These are phyloP conservation scores for Orychophragmus violaceus DNA, from an alignment of 345 rosid species.

Conservation along the genomic window DNA sequence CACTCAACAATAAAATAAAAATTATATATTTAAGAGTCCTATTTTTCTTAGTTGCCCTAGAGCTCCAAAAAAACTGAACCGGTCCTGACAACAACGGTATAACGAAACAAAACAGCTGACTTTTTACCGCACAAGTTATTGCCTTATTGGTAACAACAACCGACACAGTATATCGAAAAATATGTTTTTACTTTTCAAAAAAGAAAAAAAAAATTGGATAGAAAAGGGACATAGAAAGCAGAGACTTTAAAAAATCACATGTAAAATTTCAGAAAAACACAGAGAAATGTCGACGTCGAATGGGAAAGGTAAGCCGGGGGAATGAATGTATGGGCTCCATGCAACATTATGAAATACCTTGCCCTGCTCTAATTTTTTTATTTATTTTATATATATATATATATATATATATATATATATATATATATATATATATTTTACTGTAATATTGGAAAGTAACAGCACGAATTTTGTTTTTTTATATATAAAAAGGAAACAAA, in stretches of 20 bases:
- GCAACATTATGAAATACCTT: conserved; percentile 10
- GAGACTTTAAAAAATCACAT: conserved; percentile 19
- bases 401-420: too few species aligned
- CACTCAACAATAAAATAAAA: too few species aligned
- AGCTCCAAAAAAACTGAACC: too few species aligned
- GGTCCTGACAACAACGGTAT: background rate
- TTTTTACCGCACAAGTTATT: background rate
- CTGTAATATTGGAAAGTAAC: too few species aligned
- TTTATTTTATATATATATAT: background rate
- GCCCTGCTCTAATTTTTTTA: background rate
- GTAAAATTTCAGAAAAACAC: conserved; percentile 18
- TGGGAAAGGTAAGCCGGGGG: conserved; percentile 7
- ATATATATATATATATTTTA: too few species aligned
- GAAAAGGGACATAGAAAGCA: conserved; percentile 14
- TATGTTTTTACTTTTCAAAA: background rate
- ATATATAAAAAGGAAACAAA: too few species aligned
- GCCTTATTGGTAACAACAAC: conserved; percentile 4
- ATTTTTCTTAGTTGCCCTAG: too few species aligned
- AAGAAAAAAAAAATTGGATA: background rate
- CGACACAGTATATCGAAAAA: background rate
- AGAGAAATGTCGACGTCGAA: conserved; percentile 9
- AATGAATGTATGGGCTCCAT: conserved; percentile 26
- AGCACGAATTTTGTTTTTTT: too few species aligned
- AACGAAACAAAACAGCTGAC: background rate
- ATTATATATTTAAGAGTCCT: too few species aligned